A percentile compares a stretch with the other conserved stretches of the same genome.
These are phyloP conservation scores for Chalciporus sp. DNA, from an alignment of 1,284 basidiomycete species.

Conservation along the genomic window DNA sequence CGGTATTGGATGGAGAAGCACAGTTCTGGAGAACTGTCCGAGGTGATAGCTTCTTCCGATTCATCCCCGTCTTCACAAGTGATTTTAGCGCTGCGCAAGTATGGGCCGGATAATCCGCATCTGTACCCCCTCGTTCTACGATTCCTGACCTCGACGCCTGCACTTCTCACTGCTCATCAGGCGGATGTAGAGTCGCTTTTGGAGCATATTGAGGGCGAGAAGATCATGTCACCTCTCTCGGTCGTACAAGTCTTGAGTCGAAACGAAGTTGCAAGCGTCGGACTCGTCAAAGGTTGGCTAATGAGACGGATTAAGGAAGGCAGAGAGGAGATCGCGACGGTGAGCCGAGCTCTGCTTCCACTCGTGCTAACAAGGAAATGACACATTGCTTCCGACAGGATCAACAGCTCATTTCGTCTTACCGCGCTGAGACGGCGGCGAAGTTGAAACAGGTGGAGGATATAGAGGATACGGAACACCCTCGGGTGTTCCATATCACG, in stretches of 20 bases:
- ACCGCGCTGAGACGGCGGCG: conserved; percentile 80
- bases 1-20: conserved; percentile 87
- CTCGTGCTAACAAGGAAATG: neutral
- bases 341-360: conserved; percentile 48
- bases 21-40: conserved; percentile 36
- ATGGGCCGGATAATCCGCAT: conserved; percentile 72
- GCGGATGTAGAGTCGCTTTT: conserved; percentile 73
- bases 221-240: conserved; percentile 84
- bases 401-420: conserved; percentile 81
- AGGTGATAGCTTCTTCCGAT: conserved; percentile 19
- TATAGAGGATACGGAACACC: conserved; percentile 74
- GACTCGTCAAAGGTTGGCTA: conserved; percentile 89
- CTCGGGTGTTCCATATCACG: conserved; percentile 92
- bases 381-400: conserved; percentile 57
- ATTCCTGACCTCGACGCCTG: conserved; percentile 83
- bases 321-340: conserved; percentile 76
- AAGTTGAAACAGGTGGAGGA: conserved; percentile 84
- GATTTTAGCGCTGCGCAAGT: conserved; percentile 69
- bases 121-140: conserved; percentile 90
- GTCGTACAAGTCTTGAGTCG: conserved; percentile 88
- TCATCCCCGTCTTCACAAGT: conserved; percentile 59
- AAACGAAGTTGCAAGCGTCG: conserved; percentile 87
- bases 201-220: conserved; percentile 75
- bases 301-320: conserved; percentile 75
- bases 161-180: conserved; percentile 69